Evolutionary conservation across 306 rosid genomes (phyloP), one percentile per base, ranked within the genome.

Genomic region (Betula pendula): DNA sequence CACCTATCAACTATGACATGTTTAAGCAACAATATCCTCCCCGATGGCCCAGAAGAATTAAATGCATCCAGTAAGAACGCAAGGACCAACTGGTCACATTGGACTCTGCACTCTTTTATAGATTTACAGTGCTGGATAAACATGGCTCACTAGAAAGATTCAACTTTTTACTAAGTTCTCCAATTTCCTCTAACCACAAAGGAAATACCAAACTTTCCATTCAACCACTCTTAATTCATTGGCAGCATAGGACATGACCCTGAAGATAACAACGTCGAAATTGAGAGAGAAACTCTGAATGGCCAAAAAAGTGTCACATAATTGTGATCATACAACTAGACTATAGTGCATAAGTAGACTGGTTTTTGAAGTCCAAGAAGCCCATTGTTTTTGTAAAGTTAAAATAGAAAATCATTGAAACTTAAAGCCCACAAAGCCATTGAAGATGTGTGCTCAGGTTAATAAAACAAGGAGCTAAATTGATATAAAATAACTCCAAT

Each of bases 121-220:
- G 42, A 17, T 45, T 45, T 45, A 45, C 42, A 11, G 49, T 13
- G 49, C 19, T 16, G 8, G 8, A 49, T 10, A 55, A 24, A 5
- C 13, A 55, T 1, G 6, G 31, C 62, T 55, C 62, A 55, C 17
- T 55, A n/a, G 29, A 22, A 22, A 55, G 1, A 22, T 56, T 9
- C 17, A 56, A 56, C 4, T 56, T 20, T 56, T 24, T 24, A 56
- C 33, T 56, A 62, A 62, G 6, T 31, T 33, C 19, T 33, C 43
- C 13, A 62, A 4, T 62, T 62, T 17, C 42, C 42, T 62, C 43
- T 27, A 2, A 19, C 44, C 68, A 62, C 11, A 2, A 62, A 31
- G 68, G 63, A 62, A 62, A 62, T 40, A 33, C 31, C 22, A 7
- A 31, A 20, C 68, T 62, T 62, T 60, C n/a, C 29, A 62, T 62